Percentiles rank a stretch among this genome's conserved stretches.
These are phyloP conservation scores for Melocanna baccifera DNA, from an alignment of 176 grass and related monocot species.

Conservation along the genomic window DNA sequence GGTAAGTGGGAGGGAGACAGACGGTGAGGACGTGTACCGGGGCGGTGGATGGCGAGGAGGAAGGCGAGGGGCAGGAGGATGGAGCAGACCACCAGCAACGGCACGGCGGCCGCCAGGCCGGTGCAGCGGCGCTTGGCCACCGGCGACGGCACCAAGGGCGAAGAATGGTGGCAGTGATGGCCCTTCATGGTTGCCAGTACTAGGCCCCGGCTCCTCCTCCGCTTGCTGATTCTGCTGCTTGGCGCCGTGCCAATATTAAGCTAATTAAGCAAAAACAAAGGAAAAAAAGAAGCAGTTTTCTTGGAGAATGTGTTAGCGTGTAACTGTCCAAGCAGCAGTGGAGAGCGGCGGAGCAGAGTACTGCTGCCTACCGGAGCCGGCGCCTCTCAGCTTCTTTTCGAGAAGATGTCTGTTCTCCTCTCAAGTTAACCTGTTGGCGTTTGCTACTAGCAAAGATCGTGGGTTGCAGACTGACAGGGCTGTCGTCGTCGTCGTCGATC, in stretches of 20 bases:
- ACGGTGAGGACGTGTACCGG: not conserved
- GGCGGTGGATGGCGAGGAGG: conserved; percentile 68
- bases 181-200: conserved; percentile 37
- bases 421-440: too few relatives aligned
- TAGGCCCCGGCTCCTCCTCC: too few relatives aligned
- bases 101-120: conserved; percentile 50
- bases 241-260: not conserved
- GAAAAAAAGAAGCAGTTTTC: not conserved
- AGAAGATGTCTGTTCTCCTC: too few relatives aligned
- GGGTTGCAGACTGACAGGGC: too few relatives aligned
- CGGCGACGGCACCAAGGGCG: conserved; percentile 1
- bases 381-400: too few relatives aligned
- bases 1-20: not conserved
- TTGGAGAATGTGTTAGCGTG: not conserved
- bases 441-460: too few relatives aligned
- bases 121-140: conserved; percentile 62
- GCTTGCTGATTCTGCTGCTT: not conserved
- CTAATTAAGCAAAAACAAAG: too few relatives aligned
- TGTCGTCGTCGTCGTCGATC: too few relatives aligned
- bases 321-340: not conserved
- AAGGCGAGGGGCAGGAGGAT: conserved; percentile 64
- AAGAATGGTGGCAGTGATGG: conserved; percentile 24
- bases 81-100: conserved; percentile 67
- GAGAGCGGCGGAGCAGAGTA: not conserved
- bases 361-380: not conserved